Evolutionary conservation across 2,329 filamentous ascomycete species (phyloP), one percentile per base, ranked within the genome.

Genomic region (Talaromyces amestolkiae): DNA sequence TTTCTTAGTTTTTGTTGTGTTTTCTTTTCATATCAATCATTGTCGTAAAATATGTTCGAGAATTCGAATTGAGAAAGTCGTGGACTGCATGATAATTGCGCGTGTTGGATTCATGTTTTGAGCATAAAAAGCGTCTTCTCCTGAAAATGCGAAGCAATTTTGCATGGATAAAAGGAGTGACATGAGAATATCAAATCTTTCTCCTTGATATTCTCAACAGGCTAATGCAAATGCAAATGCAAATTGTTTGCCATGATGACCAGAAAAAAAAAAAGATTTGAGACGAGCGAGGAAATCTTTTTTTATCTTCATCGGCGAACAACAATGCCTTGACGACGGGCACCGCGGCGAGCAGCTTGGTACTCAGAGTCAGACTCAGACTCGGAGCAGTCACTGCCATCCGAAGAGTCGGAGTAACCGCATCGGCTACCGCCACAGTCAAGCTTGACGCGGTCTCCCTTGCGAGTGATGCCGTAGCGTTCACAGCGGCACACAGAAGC

Each of bases 381-480:
- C n/a, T 54, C 51, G 1, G 67, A 68, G 71, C 88, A 92, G 84
- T 89, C 92, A 64, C 87, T 86, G 62, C 83, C 86, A 68, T 84
- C 86, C 67, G 90, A 87, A 4, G 75, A 76, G 73, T 91, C 89
- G 69, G 72, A 72, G 81, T 91, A 95, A 74, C 92, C 91, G 81
- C 94, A 97, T 77, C 92, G 89, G 68, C 88, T 84, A 72, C 94
- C 94, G 72, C 93, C 93, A 76, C 94, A 98, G 86, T 97, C 93
- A 78, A 97, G 88, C 86, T 94, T 95, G 86, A 98, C 91, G 74
- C 93, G 89, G 79, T 96, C 91, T 76, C 93, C 93, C 79, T 90
- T 89, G 81, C 93, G 91, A 70, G 93, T 97, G 84, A 98, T 96
- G 73, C 93, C 94, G 83, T 95, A 97, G 82, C 93, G 91, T 80